These are phyloP conservation scores for Sorghum bicolor DNA, from an alignment of 176 grass and related monocot genomes.

Conservation along the genomic window Sorghum_bicolor_NCBIv3 NC_012870.2:59487001-59487500, in stretches of 20 bases:
- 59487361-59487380: slow-evolving; percentile 24
- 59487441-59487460: slow-evolving; percentile 16
- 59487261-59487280: not conserved
- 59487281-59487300: slow-evolving; percentile 25
- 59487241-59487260: slow-evolving; percentile 20
- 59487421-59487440: slow-evolving; percentile 21
- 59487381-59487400: slow-evolving; percentile 17
- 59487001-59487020: too few species aligned
- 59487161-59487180: not conserved
- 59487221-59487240: slow-evolving; percentile 19
- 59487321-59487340: slow-evolving; percentile 42
- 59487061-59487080: too few species aligned
- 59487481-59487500: slow-evolving; percentile 10
- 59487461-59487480: slow-evolving; percentile 44
- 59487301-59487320: slow-evolving; percentile 3
- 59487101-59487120: slow-evolving; percentile 57
- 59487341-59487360: slow-evolving; percentile 13
- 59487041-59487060: too few species aligned
- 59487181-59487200: not conserved
- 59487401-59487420: slow-evolving; percentile 5
- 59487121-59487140: slow-evolving; percentile 50
- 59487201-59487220: slow-evolving; percentile 16
- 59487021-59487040: too few species aligned
- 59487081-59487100: too few species aligned
- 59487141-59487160: slow-evolving; percentile 20